A percentile compares a stretch with the other conserved stretches of the same genome.
phyloP scores from a whole-genome alignment of 148 eudicot species.

The Rheum nobile region DNA sequence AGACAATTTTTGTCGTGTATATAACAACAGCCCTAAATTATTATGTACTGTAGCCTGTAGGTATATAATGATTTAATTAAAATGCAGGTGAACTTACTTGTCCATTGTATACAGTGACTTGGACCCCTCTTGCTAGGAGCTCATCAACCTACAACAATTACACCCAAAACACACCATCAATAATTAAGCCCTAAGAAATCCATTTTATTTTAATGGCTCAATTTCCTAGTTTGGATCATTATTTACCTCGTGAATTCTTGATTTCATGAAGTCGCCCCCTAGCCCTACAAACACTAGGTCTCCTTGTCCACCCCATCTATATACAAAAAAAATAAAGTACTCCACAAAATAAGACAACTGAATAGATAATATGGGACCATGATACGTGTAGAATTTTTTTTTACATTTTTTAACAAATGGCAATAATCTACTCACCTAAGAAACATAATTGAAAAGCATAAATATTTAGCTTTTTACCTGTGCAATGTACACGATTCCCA shows the following conservation, averaged over 20 bases:
- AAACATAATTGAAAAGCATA: no score
- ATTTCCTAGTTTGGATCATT: not conserved
- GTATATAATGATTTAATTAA: not conserved
- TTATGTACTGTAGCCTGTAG: no score
- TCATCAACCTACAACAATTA: constrained; percentile 47
- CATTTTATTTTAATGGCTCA: not conserved
- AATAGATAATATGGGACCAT: no score
- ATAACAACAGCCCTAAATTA: no score
- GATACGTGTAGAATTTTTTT: no score
- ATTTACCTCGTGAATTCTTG: constrained; percentile 72
- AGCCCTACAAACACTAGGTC: constrained; percentile 41
- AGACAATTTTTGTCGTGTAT: no score
- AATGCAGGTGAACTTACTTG: constrained; percentile 29
- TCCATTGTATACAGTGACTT: constrained; percentile 50
- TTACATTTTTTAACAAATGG: no score
- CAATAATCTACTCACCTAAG: no score
- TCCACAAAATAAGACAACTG: no score
- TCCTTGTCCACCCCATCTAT: constrained; percentile 75
- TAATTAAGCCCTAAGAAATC: not conserved
- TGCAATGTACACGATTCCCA: no score
- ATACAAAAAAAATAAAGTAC: not conserved
- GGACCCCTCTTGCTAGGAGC: constrained; percentile 41
- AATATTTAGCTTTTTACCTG: no score
- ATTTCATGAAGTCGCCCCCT: constrained; percentile 70
- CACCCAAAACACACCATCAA: not conserved